These are phyloP conservation scores for Penicillium frequentans DNA, from an alignment of 2,329 filamentous ascomycete species.

Conservation along the genomic window DNA sequence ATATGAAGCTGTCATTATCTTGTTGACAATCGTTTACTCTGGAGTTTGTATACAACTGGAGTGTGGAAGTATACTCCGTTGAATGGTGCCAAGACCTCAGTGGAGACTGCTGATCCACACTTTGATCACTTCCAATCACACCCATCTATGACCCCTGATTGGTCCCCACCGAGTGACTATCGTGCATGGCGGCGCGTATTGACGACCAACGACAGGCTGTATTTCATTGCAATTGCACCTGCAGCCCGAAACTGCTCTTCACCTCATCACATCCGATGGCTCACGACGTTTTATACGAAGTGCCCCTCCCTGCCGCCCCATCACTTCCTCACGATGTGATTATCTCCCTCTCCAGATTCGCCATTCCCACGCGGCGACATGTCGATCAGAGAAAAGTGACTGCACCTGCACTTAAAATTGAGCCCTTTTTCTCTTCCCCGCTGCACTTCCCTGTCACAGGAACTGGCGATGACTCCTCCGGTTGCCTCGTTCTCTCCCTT, in stretches of 20 bases:
- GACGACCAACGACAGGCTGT: conserved; percentile 25
- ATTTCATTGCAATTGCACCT: conserved; percentile 4
- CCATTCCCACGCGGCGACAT: conserved; percentile 10
- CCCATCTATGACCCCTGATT: conserved; percentile 12
- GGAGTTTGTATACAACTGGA: no score
- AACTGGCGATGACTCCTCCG: conserved; percentile 19
- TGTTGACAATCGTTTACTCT: no score
- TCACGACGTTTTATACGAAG: conserved; percentile 16
- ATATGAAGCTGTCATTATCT: no score
- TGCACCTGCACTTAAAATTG: conserved; percentile 16
- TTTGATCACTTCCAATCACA: background rate
- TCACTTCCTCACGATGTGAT: conserved; percentile 24
- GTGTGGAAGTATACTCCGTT: no score
- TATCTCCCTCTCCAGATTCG: conserved; percentile 27
- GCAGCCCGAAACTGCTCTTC: conserved; percentile 16
- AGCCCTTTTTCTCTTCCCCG: conserved; percentile 6
- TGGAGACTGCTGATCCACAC: background rate
- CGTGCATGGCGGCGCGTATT: conserved; percentile 31
- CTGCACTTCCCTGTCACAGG: conserved; percentile 10
- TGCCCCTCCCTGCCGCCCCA: conserved; percentile 15
- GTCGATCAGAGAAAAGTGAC: conserved; percentile 21
- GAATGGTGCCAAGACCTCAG: background rate
- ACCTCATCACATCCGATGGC: conserved; percentile 29
- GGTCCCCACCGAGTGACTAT: conserved; percentile 20
- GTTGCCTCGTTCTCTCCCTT: conserved; percentile 52